These are phyloP conservation scores for Pichia inconspicua DNA, from an alignment of 1,139 yeast genomes.

Conservation along the genomic window DNA sequence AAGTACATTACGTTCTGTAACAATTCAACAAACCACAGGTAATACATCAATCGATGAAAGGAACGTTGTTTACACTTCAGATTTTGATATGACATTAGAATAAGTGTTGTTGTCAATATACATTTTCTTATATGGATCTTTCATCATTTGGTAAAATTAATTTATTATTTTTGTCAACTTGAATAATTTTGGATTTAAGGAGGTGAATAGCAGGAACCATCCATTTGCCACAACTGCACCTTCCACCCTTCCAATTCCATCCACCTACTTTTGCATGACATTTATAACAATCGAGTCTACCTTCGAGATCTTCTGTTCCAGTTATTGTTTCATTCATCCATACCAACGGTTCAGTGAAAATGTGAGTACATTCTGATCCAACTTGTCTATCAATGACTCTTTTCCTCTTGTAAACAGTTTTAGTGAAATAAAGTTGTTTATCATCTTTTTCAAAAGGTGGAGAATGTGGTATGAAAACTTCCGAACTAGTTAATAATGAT, in stretches of 20 bases:
- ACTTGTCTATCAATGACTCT: slow-evolving; percentile 47
- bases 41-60: slow-evolving; percentile 16
- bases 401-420: slow-evolving; percentile 52
- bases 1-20: slow-evolving; percentile 6
- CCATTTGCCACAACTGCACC: slow-evolving; percentile 96
- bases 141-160: slow-evolving; percentile 13
- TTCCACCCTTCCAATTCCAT: slow-evolving; percentile 89
- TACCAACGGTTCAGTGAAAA: slow-evolving; percentile 70
- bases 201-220: slow-evolving; percentile 86
- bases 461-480: slow-evolving; percentile 47
- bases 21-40: slow-evolving; percentile 14
- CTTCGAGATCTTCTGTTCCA: slow-evolving; percentile 84
- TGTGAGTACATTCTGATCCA: slow-evolving; percentile 72
- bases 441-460: slow-evolving; percentile 51
- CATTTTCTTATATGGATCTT: slow-evolving; percentile 8
- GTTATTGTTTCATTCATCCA: slow-evolving; percentile 88
- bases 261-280: slow-evolving; percentile 83
- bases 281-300: slow-evolving; percentile 77
- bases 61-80: slow-evolving; percentile 31
- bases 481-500: slow-evolving; percentile 42
- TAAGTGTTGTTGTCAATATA: slow-evolving; percentile 14
- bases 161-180: slow-evolving; percentile 11
- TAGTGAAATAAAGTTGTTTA: slow-evolving; percentile 54
- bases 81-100: slow-evolving; percentile 46
- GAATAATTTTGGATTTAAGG: slow-evolving; percentile 71